phyloP scores from a whole-genome alignment of 768 basidiomycete species.

The Lactifluus piperatus region DNA sequence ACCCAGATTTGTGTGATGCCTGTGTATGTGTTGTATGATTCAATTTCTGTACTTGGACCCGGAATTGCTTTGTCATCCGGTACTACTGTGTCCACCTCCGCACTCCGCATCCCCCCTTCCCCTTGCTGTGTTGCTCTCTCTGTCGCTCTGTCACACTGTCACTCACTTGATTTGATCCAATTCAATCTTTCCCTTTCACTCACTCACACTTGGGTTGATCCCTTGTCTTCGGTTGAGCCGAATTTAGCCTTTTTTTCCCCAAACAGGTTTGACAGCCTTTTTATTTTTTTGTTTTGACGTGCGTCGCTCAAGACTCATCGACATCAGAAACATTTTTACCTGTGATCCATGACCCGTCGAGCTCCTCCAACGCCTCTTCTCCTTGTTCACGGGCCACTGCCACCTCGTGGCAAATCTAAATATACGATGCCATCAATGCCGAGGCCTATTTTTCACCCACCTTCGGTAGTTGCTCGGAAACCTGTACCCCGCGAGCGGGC shows the following conservation, averaged over 20 bases:
- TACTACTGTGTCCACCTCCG: no score
- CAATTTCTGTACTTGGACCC: background rate
- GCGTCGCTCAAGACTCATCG: background rate
- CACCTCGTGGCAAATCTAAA: constrained; percentile 50
- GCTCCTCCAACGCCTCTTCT: constrained; percentile 58
- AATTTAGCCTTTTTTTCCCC: background rate
- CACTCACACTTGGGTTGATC: constrained; percentile 8
- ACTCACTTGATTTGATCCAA: background rate
- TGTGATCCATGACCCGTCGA: constrained; percentile 50
- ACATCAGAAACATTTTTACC: constrained; percentile 1
- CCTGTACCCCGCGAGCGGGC: background rate
- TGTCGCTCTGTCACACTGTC: background rate
- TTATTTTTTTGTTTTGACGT: background rate
- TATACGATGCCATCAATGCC: constrained; percentile 64
- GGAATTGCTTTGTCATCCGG: constrained; percentile 14
- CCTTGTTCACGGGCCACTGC: constrained; percentile 52
- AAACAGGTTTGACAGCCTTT: background rate
- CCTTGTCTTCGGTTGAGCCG: constrained; percentile 13
- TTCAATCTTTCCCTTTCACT: background rate
- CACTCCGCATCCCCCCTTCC: no score
- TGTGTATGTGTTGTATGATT: background rate
- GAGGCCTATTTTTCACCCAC: constrained; percentile 34
- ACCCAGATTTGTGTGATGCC: background rate
- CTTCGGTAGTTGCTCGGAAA: constrained; percentile 1
- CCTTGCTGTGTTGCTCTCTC: background rate